phyloP scores from a whole-genome alignment of 2,329 filamentous ascomycete species.

The Hypomyces rosellus region DNA sequence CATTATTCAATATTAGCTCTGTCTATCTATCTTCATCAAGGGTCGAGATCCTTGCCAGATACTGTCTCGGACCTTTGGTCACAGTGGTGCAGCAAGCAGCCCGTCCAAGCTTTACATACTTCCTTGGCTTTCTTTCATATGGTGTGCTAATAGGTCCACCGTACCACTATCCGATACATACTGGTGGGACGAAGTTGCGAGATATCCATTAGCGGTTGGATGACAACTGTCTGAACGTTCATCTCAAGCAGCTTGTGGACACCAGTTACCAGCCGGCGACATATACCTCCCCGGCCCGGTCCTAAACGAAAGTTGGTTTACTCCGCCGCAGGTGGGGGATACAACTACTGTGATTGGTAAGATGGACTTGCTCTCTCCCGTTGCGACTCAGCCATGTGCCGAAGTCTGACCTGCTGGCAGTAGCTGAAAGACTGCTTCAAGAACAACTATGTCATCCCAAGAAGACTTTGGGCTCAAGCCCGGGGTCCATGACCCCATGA shows the following conservation, averaged over 20 bases:
- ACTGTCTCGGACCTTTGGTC: too few species aligned
- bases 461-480: neutral
- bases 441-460: neutral
- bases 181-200: neutral
- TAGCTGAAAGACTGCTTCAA: too few species aligned
- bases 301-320: neutral
- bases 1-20: too few species aligned
- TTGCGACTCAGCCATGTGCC: too few species aligned
- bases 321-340: neutral
- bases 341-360: neutral
- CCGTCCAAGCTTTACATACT: too few species aligned
- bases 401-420: too few species aligned
- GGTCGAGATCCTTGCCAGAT: too few species aligned
- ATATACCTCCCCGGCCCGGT: neutral
- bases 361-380: neutral
- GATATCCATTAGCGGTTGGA: neutral
- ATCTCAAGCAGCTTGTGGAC: neutral
- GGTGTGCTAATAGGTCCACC: too few species aligned
- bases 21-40: too few species aligned
- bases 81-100: too few species aligned
- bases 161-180: too few species aligned
- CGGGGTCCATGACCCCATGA: constrained; percentile 1
- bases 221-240: neutral
- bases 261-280: neutral
- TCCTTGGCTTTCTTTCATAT: too few species aligned